Evolutionary conservation across 352 stramenopile species (phyloP).

Genomic region (Globisporangium alternatum): DNA sequence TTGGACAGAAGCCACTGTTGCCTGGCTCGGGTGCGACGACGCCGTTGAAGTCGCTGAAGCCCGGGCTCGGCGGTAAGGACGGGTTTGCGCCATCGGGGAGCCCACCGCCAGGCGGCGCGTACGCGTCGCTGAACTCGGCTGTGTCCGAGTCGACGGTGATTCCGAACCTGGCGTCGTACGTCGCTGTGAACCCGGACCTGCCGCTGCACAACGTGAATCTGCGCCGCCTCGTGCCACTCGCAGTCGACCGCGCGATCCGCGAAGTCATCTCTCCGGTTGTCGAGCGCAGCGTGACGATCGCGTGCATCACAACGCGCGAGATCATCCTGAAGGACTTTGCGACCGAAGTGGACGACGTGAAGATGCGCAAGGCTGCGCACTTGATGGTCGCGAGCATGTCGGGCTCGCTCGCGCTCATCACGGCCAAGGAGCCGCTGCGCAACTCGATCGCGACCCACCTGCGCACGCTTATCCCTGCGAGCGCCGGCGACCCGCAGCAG

Average conservation of each 20-base stretch:
- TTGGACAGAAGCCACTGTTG: conserved; percentile 26
- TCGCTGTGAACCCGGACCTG: conserved; percentile 96
- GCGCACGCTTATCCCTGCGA: conserved; percentile 88
- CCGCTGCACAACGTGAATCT: conserved; percentile 93
- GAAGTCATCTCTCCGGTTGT: conserved; percentile 99
- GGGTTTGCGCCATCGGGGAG: conserved; percentile 55
- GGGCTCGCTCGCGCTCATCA: conserved; percentile 97
- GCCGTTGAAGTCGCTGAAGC: conserved; percentile 52
- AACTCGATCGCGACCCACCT: conserved; percentile 97
- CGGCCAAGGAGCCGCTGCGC: conserved; percentile 96
- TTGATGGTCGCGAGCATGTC: conserved; percentile 99
- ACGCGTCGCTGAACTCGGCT: conserved; percentile 30
- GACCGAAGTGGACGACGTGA: conserved; percentile 92
- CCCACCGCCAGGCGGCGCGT: conserved; percentile 33
- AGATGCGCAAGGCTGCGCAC: conserved; percentile 97
- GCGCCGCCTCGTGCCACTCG: conserved; percentile 94
- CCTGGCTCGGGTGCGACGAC: conserved; percentile 29
- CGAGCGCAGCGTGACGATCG: conserved; percentile 98
- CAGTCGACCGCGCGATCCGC: conserved; percentile 97
- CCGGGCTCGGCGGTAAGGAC: conserved; percentile 36
- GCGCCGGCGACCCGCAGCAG: conserved; percentile 84
- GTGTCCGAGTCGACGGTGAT: conserved; percentile 95
- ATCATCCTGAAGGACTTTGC: conserved; percentile 99
- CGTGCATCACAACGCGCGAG: conserved; percentile 97
- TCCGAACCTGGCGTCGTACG: conserved; percentile 97